phyloP scores from a whole-genome alignment of 345 rosid genomes.

The Abelmoschus esculentus region DNA sequence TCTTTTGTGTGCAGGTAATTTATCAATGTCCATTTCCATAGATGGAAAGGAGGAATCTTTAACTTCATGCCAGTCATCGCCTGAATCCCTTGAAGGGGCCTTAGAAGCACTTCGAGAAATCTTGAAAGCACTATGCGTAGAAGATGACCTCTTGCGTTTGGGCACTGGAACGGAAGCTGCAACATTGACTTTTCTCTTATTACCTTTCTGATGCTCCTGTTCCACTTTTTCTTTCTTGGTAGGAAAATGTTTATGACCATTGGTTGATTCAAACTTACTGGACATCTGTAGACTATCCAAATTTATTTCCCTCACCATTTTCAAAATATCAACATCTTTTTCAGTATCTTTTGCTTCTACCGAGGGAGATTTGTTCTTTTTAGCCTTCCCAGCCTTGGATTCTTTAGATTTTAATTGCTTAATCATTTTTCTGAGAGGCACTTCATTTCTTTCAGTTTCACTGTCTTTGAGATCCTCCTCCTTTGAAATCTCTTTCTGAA shows the following conservation, averaged over 20 bases:
- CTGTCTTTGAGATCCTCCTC: conserved; percentile 42
- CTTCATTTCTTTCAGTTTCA: conserved; percentile 69
- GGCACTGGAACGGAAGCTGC: conserved; percentile 50
- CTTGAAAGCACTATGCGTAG: conserved; percentile 51
- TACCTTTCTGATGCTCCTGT: conserved; percentile 37
- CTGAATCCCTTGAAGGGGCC: conserved; percentile 22
- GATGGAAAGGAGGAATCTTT: conserved; percentile 15
- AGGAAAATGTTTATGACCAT: conserved; percentile 54
- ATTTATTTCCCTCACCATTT: conserved; percentile 92
- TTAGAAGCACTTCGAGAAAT: conserved; percentile 33
- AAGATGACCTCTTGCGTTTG: conserved; percentile 68
- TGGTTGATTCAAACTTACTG: conserved; percentile 64
- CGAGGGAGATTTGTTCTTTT: conserved; percentile 37
- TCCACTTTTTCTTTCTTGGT: conserved; percentile 32
- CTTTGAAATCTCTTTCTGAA: conserved; percentile 30
- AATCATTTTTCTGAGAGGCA: conserved; percentile 68
- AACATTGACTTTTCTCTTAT: conserved; percentile 49
- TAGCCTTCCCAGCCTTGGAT: conserved; percentile 44
- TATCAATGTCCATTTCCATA: conserved; percentile 21
- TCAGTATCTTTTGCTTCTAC: conserved; percentile 43
- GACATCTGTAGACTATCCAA: conserved; percentile 47
- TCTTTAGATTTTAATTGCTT: conserved; percentile 67
- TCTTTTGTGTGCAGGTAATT: conserved; percentile 21
- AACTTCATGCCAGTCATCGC: conserved; percentile 26
- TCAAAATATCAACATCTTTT: conserved; percentile 73